Conservation (phyloP, 2,329 filamentous ascomycete species). For the Microsporum audouinii region DNA sequence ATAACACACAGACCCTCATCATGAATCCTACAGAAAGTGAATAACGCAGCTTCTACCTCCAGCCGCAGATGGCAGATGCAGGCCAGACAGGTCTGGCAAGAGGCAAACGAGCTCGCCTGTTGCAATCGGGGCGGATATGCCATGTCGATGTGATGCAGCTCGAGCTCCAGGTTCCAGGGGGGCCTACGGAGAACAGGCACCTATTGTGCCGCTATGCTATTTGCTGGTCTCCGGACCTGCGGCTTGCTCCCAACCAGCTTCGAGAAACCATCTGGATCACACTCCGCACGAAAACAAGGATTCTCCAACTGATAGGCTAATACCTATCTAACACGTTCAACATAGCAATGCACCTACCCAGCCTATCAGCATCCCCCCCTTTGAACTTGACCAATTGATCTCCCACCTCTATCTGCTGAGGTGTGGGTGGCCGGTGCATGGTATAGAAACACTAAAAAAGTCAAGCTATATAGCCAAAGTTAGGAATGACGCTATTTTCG, state of each 20-base stretch:
- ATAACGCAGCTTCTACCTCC: not conserved
- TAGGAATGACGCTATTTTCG: constrained; percentile 1
- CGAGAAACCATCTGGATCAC: not conserved
- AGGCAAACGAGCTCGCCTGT: not conserved
- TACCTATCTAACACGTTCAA: not conserved
- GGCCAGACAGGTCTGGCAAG: not conserved
- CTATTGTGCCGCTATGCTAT: not conserved
- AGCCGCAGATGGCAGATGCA: not conserved
- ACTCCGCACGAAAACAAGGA: not conserved
- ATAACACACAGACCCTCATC: not conserved
- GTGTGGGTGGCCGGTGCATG: not conserved
- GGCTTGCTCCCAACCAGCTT: not conserved
- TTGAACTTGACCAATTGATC: not conserved
- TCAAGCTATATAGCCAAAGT: not conserved
- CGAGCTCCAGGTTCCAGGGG: not conserved
- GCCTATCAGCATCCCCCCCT: not conserved
- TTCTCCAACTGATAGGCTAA: not conserved
- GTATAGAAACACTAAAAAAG: not conserved
- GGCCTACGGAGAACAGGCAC: not conserved
- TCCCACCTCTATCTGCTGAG: not conserved
- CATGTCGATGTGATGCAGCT: not conserved
- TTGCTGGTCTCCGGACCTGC: not conserved
- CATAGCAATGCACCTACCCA: not conserved
- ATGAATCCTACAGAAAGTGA: not conserved
- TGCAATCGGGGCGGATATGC: not conserved